Evolutionary conservation across 306 rosid genomes (phyloP), one percentile per base, ranked within the genome.

Genomic region (Glycine tomentella): DNA sequence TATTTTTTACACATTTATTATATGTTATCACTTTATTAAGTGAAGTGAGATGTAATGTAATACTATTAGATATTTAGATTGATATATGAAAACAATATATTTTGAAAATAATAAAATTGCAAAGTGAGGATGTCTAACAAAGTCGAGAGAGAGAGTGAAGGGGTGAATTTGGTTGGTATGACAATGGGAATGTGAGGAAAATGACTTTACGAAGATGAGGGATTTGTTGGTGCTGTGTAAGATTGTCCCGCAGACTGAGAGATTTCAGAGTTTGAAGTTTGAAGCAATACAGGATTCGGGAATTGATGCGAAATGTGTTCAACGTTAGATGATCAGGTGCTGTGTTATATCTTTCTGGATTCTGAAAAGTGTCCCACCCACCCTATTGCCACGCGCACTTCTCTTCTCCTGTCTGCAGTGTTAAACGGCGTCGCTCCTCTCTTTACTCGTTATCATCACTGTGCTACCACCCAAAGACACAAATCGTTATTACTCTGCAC

Each of bases 221-320:
- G 25, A 20, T 12, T 12, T 31, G 71, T 42, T 55, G 2, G 1
- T 16, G 31, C 9, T 44, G 74, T 14, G 17, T 42, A 50, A 34
- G 81, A 76, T 76, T 62, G 62, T 48, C 14, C 14, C 15, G 40
- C 50, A 63, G 81, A 14, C 75, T 53, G 76, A 58, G 44, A 62
- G 38, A 58, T 33, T 63, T 5, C 1, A 38, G 16, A 7, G 53
- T 40, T 56, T 9, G 0, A 64, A 59, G 33, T 46, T 20, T 58
- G 11, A 50, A 61, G 38, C 12, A 38, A 64, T 15, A 65, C 3
- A 63, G n/a, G 1, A 56, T 40, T 52, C 57, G 10, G 31, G 71
- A 52, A 55, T 20, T 40, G 57, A 52, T 77, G 75, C 61, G 13
- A 49, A 38, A 16, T 50, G 72, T 5, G 56, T 12, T 51, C 40